phyloP scores from a whole-genome alignment of 139 green algal genomes.

The Astrephomene gubernaculifera region DNA sequence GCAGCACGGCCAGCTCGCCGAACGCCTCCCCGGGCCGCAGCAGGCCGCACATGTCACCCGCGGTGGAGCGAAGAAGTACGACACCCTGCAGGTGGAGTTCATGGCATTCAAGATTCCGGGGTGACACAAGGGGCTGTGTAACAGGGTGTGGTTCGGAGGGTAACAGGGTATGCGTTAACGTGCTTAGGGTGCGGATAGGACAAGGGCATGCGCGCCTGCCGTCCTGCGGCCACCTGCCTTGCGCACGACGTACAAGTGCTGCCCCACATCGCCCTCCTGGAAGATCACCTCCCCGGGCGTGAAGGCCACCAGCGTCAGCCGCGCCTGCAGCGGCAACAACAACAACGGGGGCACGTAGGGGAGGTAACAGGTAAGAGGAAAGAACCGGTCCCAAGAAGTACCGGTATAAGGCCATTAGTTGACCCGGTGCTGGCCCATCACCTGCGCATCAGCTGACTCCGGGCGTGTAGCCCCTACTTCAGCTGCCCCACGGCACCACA shows the following conservation, averaged over 20 bases:
- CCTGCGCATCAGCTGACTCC: too few relatives aligned
- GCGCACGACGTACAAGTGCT: conserved; percentile 51
- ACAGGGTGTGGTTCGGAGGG: background rate
- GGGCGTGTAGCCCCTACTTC: too few relatives aligned
- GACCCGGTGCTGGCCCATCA: too few relatives aligned
- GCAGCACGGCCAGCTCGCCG: conserved; percentile 31
- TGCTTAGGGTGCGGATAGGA: background rate
- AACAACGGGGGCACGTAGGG: too few relatives aligned
- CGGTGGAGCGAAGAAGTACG: background rate
- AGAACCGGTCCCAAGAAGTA: too few relatives aligned
- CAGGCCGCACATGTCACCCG: background rate
- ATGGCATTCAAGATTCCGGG: too few relatives aligned
- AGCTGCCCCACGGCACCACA: too few relatives aligned
- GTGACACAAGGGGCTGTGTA: background rate
- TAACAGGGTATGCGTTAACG: background rate
- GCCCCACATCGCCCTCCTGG: conserved; percentile 44
- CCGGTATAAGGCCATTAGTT: too few relatives aligned
- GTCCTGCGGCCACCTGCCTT: conserved; percentile 21
- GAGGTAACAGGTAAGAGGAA: too few relatives aligned
- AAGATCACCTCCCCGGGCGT: conserved; percentile 57
- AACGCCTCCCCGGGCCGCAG: background rate
- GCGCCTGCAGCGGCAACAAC: too few relatives aligned
- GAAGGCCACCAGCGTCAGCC: conserved; percentile 40
- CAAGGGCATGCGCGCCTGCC: background rate
- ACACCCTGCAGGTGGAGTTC: conserved; percentile 9